Percentiles rank a stretch among this genome's conserved stretches.
phyloP scores from a whole-genome alignment of 1,284 basidiomycete genomes.

The Rhizopogon hawkerae region DNA sequence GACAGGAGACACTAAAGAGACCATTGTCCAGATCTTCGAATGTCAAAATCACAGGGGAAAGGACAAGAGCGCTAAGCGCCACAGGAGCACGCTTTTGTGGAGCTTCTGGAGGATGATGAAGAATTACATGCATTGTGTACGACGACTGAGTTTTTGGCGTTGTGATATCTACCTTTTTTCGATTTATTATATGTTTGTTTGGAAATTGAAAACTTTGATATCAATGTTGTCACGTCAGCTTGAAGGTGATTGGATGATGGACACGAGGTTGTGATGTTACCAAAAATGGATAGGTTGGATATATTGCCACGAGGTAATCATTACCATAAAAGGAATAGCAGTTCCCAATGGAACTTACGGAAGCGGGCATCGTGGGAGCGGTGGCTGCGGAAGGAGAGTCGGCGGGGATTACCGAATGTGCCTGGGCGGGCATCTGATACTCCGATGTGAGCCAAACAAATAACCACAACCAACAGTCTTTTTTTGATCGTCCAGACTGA shows the following conservation, averaged over 20 bases:
- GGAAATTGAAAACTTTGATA: neutral
- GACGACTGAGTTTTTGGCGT: neutral
- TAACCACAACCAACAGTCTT: conserved; percentile 30
- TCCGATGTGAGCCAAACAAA: conserved; percentile 30
- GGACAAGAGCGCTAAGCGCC: conserved; percentile 33
- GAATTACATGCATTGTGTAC: neutral
- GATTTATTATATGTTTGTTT: conserved; percentile 7
- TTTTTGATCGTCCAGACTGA: conserved; percentile 33
- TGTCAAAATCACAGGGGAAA: conserved; percentile 25
- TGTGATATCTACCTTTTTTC: conserved; percentile 10
- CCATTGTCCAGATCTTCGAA: conserved; percentile 14
- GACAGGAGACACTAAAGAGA: conserved; percentile 7
- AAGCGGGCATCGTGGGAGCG: conserved; percentile 28
- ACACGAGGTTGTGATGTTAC: conserved; percentile 2
- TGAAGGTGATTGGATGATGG: conserved; percentile 10
- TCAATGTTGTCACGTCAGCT: neutral
- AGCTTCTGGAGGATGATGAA: conserved; percentile 7
- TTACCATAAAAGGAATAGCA: conserved; percentile 18
- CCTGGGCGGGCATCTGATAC: conserved; percentile 27
- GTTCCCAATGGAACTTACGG: conserved; percentile 17
- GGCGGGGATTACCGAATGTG: conserved; percentile 29
- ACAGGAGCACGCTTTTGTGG: conserved; percentile 13
- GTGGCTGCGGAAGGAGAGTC: conserved; percentile 25
- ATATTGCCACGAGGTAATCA: conserved; percentile 11
- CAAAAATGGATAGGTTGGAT: conserved; percentile 23